A percentile compares a stretch with the other conserved stretches of the same genome.
Conservation (phyloP, 2,329 filamentous ascomycete genomes). For the Xylariaceae sp. region DNA sequence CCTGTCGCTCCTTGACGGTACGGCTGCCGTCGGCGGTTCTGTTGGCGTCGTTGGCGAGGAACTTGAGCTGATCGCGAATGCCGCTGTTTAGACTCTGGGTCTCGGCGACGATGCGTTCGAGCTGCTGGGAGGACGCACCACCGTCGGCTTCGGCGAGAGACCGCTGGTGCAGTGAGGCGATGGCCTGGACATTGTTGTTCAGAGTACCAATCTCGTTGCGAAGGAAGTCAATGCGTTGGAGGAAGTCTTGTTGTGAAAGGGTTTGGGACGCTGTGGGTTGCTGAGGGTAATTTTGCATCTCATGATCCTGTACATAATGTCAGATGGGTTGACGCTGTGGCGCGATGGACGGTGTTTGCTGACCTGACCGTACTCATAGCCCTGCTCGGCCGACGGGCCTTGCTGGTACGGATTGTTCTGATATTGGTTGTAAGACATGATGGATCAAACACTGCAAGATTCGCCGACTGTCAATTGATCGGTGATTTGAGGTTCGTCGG, state of each 20-base stretch:
- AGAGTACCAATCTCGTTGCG: conserved; percentile 72
- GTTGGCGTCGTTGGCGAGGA: conserved; percentile 72
- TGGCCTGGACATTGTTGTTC: conserved; percentile 69
- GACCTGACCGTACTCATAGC: conserved; percentile 53
- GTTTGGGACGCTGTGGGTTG: conserved; percentile 39
- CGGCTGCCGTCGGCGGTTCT: conserved; percentile 66
- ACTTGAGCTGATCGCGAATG: conserved; percentile 81
- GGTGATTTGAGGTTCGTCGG: background rate
- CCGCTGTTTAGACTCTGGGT: conserved; percentile 75
- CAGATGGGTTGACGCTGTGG: background rate
- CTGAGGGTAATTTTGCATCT: conserved; percentile 58
- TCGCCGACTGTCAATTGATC: background rate
- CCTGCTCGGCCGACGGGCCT: conserved; percentile 54
- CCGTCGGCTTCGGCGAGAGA: conserved; percentile 70
- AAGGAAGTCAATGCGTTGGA: conserved; percentile 68
- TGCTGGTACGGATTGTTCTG: conserved; percentile 69
- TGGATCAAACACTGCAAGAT: conserved; percentile 24
- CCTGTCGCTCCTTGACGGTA: conserved; percentile 71
- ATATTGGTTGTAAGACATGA: conserved; percentile 69
- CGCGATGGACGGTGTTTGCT: conserved; percentile 29
- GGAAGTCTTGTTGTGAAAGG: conserved; percentile 70
- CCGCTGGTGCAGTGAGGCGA: conserved; percentile 74
- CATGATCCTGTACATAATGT: conserved; percentile 47
- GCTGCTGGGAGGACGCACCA: conserved; percentile 56
- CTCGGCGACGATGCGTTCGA: conserved; percentile 71